These are phyloP conservation scores for Aspergillus amoenus DNA, from an alignment of 2,329 filamentous ascomycete species.

Conservation along the genomic window DNA sequence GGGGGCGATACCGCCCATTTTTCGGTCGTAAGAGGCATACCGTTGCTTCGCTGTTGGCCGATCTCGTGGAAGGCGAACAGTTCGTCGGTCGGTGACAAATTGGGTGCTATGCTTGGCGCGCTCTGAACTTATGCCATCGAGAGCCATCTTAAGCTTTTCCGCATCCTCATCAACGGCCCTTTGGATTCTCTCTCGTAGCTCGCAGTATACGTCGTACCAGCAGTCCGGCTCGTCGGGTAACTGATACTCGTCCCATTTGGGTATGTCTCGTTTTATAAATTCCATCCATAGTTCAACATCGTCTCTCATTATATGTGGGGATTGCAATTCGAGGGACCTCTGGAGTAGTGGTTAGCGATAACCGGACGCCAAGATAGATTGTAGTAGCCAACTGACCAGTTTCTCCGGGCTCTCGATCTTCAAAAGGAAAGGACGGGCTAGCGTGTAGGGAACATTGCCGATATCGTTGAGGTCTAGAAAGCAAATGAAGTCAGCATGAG, in stretches of 20 bases:
- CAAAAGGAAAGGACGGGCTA: constrained; percentile 66
- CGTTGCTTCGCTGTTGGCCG: constrained; percentile 31
- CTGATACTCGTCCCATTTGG: constrained; percentile 64
- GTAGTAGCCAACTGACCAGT: constrained; percentile 52
- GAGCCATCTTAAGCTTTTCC: constrained; percentile 56
- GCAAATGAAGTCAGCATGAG: constrained; percentile 3
- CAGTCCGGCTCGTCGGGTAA: constrained; percentile 64
- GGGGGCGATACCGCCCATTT: constrained; percentile 30
- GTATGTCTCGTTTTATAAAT: constrained; percentile 77
- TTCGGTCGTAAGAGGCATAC: constrained; percentile 32
- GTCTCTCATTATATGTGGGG: constrained; percentile 71
- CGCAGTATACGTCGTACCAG: constrained; percentile 77
- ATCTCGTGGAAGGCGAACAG: constrained; percentile 28
- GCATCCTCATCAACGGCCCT: constrained; percentile 59
- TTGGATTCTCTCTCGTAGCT: constrained; percentile 62
- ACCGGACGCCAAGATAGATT: neutral
- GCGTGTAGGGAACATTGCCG: constrained; percentile 67
- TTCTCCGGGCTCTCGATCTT: constrained; percentile 72
- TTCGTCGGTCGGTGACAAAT: constrained; percentile 51
- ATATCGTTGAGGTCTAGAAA: constrained; percentile 63
- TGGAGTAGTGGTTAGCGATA: constrained; percentile 21
- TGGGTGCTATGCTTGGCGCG: constrained; percentile 58
- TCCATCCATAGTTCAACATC: constrained; percentile 73
- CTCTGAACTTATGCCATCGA: constrained; percentile 58
- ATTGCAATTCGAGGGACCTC: constrained; percentile 68